Evolutionary conservation across 2,329 filamentous ascomycete genomes (phyloP), one percentile per base, ranked within the genome.

Genomic region (Aspergillus awamori): DNA sequence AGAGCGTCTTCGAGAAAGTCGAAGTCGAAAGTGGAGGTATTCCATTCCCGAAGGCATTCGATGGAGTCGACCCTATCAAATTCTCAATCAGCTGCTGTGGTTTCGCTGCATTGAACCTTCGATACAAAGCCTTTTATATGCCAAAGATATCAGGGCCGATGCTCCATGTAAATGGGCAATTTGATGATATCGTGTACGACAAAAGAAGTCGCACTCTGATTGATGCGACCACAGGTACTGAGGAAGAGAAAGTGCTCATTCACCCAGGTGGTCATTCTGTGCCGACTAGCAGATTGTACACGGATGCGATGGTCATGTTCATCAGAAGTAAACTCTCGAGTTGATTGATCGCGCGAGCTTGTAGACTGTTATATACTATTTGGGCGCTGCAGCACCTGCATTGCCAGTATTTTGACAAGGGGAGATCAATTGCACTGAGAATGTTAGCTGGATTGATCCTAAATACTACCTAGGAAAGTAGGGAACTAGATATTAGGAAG

Each of bases 201-300:
- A 43, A 43, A 43, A 43, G 39, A 20, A 43, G 39, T 4, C 39
- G 39, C 39, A 17, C 15, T 43, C 39, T 43, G 39, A 43, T 43
- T 20, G 39, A 43, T 43, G 39, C 39, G 39, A 43, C 39, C 17
- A 20, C 39, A 2, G 39, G 39, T 43, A 4, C 15, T 3, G 39
- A 17, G 39, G n/a, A 43, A 43, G n/a, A 43, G 5, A 43, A 43
- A 20, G 39, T 43, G 39, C 39, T 43, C 15, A 13, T 43, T n/a
- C 39, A 43, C 39, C 39, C 39, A 7, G 39, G 39, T 20, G 39
- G 39, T 43, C 39, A 43, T 43, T n/a, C 17, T 43, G 39, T 43
- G 7, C 39, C 39, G 17, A 43, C n/a, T 1, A 43, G 39, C 39
- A 43, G 10, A 20, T 6, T 43, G 17, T 43, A 43, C 10, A 43